These are phyloP conservation scores for Pichia inconspicua DNA, from an alignment of 1,139 yeast species.

Conservation along the genomic window DNA sequence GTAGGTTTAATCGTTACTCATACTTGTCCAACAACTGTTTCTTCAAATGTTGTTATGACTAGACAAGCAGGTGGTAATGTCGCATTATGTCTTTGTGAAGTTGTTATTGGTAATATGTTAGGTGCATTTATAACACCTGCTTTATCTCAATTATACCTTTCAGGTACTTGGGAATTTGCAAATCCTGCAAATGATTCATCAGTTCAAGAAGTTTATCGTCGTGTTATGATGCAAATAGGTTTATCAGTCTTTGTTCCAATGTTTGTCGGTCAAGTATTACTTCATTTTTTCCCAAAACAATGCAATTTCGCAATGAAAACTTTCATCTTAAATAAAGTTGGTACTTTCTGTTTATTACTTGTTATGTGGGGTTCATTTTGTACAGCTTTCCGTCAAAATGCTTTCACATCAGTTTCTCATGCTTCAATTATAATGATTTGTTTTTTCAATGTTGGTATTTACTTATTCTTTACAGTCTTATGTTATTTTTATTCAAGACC, in stretches of 20 bases:
- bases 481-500: constrained; percentile 60
- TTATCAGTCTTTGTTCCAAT: constrained; percentile 75
- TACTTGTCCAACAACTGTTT: constrained; percentile 85
- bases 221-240: constrained; percentile 83
- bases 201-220: constrained; percentile 50
- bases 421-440: constrained; percentile 66
- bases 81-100: constrained; percentile 72
- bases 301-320: constrained; percentile 53
- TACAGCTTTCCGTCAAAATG: constrained; percentile 77
- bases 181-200: constrained; percentile 60
- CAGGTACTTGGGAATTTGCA: constrained; percentile 62
- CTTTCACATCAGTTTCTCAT: constrained; percentile 55
- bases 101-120: constrained; percentile 70
- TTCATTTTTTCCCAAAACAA: constrained; percentile 58
- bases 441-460: constrained; percentile 74
- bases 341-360: constrained; percentile 67
- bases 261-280: constrained; percentile 80
- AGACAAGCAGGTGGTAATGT: constrained; percentile 58
- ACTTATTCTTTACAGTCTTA: constrained; percentile 61
- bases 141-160: constrained; percentile 59
- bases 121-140: constrained; percentile 90
- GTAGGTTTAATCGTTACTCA: constrained; percentile 78
- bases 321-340: constrained; percentile 60
- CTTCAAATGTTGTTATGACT: constrained; percentile 90
- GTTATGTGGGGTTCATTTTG: constrained; percentile 83